phyloP scores from a whole-genome alignment of 768 basidiomycete species.

The Suillus paluster region DNA sequence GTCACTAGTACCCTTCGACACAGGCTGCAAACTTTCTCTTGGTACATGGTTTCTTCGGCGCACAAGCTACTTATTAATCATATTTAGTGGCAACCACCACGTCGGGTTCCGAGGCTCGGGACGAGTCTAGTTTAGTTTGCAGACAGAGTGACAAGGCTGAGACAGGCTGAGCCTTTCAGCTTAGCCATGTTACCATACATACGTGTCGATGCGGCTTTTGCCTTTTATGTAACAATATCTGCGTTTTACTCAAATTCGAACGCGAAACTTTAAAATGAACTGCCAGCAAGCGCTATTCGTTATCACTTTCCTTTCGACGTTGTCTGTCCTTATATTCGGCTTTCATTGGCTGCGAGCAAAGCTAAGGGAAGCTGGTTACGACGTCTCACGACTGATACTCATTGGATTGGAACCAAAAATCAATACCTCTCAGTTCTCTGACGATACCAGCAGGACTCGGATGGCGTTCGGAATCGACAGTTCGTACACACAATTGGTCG shows the following conservation, averaged over 20 bases:
- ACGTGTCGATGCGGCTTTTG: not conserved
- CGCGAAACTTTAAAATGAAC: conserved; percentile 39
- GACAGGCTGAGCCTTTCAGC: too few species aligned
- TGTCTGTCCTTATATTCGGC: conserved; percentile 50
- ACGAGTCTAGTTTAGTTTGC: too few species aligned
- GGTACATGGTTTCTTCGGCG: too few species aligned
- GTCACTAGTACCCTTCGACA: too few species aligned
- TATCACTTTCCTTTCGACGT: conserved; percentile 51
- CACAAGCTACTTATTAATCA: too few species aligned
- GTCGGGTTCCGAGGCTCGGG: too few species aligned
- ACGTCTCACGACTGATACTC: conserved; percentile 63
- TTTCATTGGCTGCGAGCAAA: conserved; percentile 44
- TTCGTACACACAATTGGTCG: conserved; percentile 47
- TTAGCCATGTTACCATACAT: too few species aligned
- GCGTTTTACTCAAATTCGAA: not conserved
- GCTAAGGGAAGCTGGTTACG: conserved; percentile 60
- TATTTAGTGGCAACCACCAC: too few species aligned
- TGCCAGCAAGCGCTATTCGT: conserved; percentile 59
- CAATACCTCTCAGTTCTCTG: not conserved
- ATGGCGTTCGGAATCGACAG: conserved; percentile 21
- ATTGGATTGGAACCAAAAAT: conserved; percentile 52
- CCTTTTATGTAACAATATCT: not conserved
- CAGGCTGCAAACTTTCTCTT: too few species aligned
- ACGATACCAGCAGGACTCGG: not conserved
- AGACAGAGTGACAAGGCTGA: too few species aligned